A percentile compares a stretch with the other conserved stretches of the same genome.
phyloP scores from a whole-genome alignment of 108 stramenopile species.

The Asterionellopsis glacialis region DNA sequence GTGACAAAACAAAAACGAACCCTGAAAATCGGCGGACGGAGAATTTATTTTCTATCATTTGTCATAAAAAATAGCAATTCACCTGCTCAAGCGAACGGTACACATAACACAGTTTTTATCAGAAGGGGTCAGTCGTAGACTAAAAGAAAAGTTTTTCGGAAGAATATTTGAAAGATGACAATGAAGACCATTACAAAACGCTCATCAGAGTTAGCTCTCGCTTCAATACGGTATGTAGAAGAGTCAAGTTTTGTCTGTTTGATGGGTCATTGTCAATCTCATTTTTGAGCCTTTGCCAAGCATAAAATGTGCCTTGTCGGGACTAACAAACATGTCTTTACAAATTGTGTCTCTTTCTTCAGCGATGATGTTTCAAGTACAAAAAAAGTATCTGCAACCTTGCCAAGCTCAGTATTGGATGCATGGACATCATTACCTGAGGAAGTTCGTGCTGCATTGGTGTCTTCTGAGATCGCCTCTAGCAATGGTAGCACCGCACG shows the following conservation, averaged over 20 bases:
- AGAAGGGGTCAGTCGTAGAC: too few species aligned
- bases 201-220: conserved; percentile 50
- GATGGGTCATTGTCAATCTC: too few species aligned
- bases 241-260: too few species aligned
- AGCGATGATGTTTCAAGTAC: conserved; percentile 32
- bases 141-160: neutral
- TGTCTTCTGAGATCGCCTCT: conserved; percentile 49
- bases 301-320: too few species aligned
- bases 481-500: conserved; percentile 11
- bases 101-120: too few species aligned
- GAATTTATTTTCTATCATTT: too few species aligned
- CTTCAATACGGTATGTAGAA: conserved; percentile 49
- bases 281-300: too few species aligned
- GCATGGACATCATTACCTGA: conserved; percentile 68
- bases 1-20: too few species aligned
- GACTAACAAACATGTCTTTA: neutral
- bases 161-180: conserved; percentile 36
- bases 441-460: conserved; percentile 58
- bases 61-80: too few species aligned
- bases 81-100: too few species aligned
- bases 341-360: neutral
- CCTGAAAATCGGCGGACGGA: too few species aligned
- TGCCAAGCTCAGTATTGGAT: conserved; percentile 61
- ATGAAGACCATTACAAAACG: conserved; percentile 57
- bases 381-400: conserved; percentile 15